phyloP scores from a whole-genome alignment of 140 eudicot species.

The Erigeron philadelphicus region DNA sequence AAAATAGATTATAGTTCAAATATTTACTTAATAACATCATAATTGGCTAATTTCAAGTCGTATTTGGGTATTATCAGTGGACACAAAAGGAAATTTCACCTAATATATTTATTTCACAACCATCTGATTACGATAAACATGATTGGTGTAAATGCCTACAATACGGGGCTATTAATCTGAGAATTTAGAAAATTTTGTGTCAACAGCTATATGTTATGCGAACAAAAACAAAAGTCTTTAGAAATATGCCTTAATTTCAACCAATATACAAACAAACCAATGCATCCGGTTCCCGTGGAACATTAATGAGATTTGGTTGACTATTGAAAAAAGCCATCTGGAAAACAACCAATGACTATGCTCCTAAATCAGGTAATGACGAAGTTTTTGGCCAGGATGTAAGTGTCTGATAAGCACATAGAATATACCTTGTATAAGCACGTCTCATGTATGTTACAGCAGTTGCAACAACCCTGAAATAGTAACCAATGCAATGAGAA shows the following conservation, averaged over 20 bases:
- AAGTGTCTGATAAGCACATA: background rate
- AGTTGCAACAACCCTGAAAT: conserved; percentile 96
- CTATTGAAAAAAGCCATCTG: background rate
- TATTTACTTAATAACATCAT: background rate
- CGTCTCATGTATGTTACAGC: conserved; percentile 99
- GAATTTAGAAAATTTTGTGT: background rate
- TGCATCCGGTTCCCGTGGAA: background rate
- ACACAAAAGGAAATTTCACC: background rate
- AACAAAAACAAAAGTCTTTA: background rate
- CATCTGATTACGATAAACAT: background rate
- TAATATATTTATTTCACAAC: conserved; percentile 15
- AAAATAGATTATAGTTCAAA: background rate
- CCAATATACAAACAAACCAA: background rate
- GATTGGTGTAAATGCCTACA: background rate
- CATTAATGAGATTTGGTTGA: background rate
- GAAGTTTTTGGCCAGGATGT: background rate
- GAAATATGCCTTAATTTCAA: background rate
- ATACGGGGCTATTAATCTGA: background rate
- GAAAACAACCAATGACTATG: background rate
- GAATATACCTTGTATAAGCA: conserved; percentile 64
- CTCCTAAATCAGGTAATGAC: background rate
- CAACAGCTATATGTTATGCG: background rate
- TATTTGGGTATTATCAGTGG: conserved; percentile 2
- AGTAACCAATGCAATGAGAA: conserved; percentile 27
- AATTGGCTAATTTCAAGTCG: background rate